A percentile compares a stretch with the other conserved stretches of the same genome.
Evolutionary conservation across 208 protist species (phyloP).

Genomic region (Naegleria gruberi): DNA sequence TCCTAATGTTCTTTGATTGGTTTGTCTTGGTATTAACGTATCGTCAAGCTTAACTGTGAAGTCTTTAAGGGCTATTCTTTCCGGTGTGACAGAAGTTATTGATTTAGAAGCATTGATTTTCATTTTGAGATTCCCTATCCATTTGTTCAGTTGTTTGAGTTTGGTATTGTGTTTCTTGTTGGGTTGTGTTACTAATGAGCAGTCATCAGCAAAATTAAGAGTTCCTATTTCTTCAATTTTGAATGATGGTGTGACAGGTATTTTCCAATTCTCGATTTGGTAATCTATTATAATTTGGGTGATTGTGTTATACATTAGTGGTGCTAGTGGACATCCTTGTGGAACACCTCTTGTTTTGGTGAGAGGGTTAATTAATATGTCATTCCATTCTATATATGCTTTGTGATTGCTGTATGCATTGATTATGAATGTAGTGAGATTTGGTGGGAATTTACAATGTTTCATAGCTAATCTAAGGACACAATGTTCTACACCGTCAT

Average conservation of each 20-base stretch:
- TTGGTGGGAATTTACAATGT: not conserved
- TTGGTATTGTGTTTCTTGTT: too few species aligned
- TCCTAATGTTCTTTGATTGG: too few species aligned
- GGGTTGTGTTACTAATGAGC: too few species aligned
- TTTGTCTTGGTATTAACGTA: too few species aligned
- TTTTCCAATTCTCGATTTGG: not conserved
- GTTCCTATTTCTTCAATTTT: too few species aligned
- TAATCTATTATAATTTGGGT: not conserved
- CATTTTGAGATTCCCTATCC: too few species aligned
- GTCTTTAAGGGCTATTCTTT: too few species aligned
- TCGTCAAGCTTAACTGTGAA: too few species aligned
- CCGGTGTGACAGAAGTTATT: too few species aligned
- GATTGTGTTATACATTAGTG: not conserved
- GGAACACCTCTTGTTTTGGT: not conserved
- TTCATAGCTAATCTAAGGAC: not conserved
- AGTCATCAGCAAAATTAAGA: too few species aligned
- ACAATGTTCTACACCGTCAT: not conserved
- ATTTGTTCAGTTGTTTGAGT: too few species aligned
- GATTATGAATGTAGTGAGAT: not conserved
- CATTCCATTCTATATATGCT: not conserved
- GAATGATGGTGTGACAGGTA: not conserved
- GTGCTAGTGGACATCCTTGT: not conserved
- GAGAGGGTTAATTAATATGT: not conserved
- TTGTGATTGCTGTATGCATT: not conserved
- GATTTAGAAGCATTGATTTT: too few species aligned